Percentiles rank a stretch among this genome's conserved stretches.
phyloP scores from a whole-genome alignment of 2,329 filamentous ascomycete genomes.

The Penicillium sp. region DNA sequence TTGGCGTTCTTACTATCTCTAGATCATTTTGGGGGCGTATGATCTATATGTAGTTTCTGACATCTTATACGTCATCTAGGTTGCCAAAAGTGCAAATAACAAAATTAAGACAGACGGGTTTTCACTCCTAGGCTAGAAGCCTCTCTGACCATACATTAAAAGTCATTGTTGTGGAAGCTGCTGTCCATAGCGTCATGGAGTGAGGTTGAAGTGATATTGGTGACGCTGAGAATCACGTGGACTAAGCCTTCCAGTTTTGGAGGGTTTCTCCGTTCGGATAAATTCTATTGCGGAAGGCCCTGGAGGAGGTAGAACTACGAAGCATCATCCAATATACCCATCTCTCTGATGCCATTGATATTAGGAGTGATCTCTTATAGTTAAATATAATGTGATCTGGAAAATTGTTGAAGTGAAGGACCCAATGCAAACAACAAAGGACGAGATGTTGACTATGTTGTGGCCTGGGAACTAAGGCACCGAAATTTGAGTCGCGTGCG shows the following conservation, averaged over 20 bases:
- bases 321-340: background rate
- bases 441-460: background rate
- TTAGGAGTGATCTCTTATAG: no score
- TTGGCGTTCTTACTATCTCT: background rate
- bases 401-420: background rate
- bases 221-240: constrained; percentile 1
- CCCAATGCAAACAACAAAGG: background rate
- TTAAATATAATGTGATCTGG: rapidly evolving
- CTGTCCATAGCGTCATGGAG: constrained; percentile 1
- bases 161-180: background rate
- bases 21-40: background rate
- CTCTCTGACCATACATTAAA: background rate
- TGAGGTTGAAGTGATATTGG: background rate
- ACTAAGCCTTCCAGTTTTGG: rapidly evolving
- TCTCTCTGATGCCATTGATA: background rate
- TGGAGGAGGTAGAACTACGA: background rate
- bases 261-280: background rate
- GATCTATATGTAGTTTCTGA: background rate
- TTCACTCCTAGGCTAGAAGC: background rate
- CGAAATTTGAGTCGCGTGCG: background rate
- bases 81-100: background rate
- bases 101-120: background rate
- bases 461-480: background rate
- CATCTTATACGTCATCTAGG: background rate
- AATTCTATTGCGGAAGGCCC: background rate